Evolutionary conservation across 192 early-diverging fungal genomes (phyloP).

Genomic region (Gryganskiella cystojenkinii): DNA sequence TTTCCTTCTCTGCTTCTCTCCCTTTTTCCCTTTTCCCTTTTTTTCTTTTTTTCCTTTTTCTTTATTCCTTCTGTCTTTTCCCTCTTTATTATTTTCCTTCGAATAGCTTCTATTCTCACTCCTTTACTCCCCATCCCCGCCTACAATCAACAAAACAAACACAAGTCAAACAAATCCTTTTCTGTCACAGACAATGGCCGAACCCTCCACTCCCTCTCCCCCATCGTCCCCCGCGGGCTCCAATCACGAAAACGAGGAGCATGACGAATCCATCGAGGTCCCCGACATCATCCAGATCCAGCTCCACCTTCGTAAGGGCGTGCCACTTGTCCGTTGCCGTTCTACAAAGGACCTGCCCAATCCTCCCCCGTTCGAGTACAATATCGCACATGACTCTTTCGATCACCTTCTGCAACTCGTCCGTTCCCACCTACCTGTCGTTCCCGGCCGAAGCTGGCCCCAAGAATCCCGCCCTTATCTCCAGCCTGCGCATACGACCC

Average conservation of each 20-base stretch:
- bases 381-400: neutral
- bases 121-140: neutral
- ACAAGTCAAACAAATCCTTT: neutral
- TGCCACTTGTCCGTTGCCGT: slow-evolving; percentile 9
- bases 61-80: neutral
- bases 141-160: neutral
- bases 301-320: slow-evolving; percentile 11
- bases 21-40: neutral
- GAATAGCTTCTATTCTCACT: neutral
- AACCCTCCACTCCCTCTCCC: neutral
- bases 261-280: neutral
- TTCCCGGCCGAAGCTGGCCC: neutral
- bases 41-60: neutral
- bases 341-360: slow-evolving; percentile 8
- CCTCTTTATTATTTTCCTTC: neutral
- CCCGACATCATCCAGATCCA: neutral
- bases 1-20: neutral
- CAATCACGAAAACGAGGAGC: neutral
- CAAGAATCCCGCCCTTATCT: neutral
- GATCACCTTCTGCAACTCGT: neutral
- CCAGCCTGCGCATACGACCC: slow-evolving; percentile 3
- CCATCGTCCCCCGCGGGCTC: neutral
- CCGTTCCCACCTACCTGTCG: neutral
- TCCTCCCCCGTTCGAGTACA: neutral
- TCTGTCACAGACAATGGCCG: no score